Conservation (phyloP, 192 early-diverging fungal genomes). For the Coemansia furcata region DNA sequence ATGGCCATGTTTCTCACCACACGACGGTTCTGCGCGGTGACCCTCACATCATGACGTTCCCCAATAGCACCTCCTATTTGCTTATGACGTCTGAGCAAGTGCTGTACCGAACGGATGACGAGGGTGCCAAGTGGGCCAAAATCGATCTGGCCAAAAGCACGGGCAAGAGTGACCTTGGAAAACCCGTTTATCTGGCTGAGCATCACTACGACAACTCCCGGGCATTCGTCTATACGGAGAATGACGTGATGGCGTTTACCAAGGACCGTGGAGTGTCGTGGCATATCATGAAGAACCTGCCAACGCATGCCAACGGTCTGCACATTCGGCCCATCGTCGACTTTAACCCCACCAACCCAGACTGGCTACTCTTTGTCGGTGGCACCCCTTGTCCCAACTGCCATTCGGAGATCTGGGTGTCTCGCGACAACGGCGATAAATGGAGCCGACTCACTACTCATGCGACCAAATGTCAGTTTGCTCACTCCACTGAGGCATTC, state of each 20-base stretch:
- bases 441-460: constrained; percentile 81
- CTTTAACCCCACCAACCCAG: constrained; percentile 82
- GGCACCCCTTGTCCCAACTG: constrained; percentile 56
- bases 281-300: constrained; percentile 52
- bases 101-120: constrained; percentile 68
- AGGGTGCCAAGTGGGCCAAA: constrained; percentile 69
- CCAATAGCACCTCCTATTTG: constrained; percentile 64
- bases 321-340: constrained; percentile 70
- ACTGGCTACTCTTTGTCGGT: constrained; percentile 86
- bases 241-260: constrained; percentile 53
- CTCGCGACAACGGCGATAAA: constrained; percentile 64
- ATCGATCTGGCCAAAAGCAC: constrained; percentile 44
- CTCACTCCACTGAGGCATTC: constrained; percentile 57
- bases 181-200: constrained; percentile 56
- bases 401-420: constrained; percentile 70
- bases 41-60: constrained; percentile 63
- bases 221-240: constrained; percentile 62
- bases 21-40: constrained; percentile 42
- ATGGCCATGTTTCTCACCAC: constrained; percentile 30
- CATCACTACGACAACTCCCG: constrained; percentile 70
- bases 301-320: constrained; percentile 62
- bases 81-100: constrained; percentile 58
- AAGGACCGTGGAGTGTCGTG: constrained; percentile 61
- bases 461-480: constrained; percentile 86
- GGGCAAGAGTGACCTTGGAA: constrained; percentile 23